A percentile compares a stretch with the other conserved stretches of the same genome.
phyloP scores from a whole-genome alignment of 1,139 yeast genomes.

The Fermentozyma sake region DNA sequence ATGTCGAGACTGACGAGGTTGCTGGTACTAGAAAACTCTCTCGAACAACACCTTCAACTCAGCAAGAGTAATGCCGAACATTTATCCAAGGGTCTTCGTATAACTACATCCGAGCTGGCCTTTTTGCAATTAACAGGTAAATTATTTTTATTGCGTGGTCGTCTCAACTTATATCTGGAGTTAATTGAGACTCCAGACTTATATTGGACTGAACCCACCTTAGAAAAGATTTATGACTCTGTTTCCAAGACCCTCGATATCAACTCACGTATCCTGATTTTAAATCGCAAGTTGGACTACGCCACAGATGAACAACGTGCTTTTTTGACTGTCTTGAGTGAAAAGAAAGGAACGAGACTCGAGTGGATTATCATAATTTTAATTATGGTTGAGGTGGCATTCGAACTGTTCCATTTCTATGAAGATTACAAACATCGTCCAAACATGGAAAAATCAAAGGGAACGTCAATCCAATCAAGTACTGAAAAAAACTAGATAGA shows the following conservation, averaged over 20 bases:
- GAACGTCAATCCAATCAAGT: background rate
- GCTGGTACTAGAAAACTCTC: conserved; percentile 67
- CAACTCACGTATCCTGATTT: conserved; percentile 67
- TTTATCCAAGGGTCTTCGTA: conserved; percentile 57
- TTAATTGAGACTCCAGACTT: conserved; percentile 88
- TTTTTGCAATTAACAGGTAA: conserved; percentile 70
- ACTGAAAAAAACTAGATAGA: background rate
- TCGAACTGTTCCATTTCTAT: conserved; percentile 59
- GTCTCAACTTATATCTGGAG: conserved; percentile 80
- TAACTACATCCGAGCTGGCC: conserved; percentile 58
- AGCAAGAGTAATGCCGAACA: conserved; percentile 64
- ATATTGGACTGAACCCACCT: conserved; percentile 86
- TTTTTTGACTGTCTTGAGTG: conserved; percentile 67
- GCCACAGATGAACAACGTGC: conserved; percentile 87
- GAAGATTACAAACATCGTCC: conserved; percentile 14
- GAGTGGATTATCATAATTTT: conserved; percentile 86
- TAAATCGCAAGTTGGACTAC: conserved; percentile 82
- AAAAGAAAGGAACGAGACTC: conserved; percentile 67
- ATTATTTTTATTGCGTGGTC: conserved; percentile 70
- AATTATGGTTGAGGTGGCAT: conserved; percentile 78
- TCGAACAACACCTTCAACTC: conserved; percentile 61
- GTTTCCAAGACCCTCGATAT: conserved; percentile 73
- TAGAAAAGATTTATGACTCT: conserved; percentile 69
- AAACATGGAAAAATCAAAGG: too few species aligned
- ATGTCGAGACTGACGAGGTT: conserved; percentile 80